These are phyloP conservation scores for Colletotrichum sp. DNA, from an alignment of 2,329 filamentous ascomycete species.

Conservation along the genomic window DNA sequence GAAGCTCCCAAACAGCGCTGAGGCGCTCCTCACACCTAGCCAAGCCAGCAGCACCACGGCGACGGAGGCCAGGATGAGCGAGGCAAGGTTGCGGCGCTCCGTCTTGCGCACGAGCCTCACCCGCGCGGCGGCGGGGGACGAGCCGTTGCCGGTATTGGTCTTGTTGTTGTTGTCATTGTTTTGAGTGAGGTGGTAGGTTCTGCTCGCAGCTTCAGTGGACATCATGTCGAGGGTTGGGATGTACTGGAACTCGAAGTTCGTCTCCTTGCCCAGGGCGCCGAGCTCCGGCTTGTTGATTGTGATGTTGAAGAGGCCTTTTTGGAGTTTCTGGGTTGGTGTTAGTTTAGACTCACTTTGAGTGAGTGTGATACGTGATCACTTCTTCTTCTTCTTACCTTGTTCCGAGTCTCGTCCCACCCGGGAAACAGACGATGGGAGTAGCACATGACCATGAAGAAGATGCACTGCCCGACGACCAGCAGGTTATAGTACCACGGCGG, in stretches of 20 bases:
- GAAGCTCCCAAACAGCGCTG: background rate
- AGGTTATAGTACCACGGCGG: constrained; percentile 63
- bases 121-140: constrained; percentile 34
- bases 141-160: constrained; percentile 21
- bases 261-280: constrained; percentile 67
- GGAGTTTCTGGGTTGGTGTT: constrained; percentile 29
- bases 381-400: constrained; percentile 26
- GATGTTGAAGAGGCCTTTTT: constrained; percentile 51
- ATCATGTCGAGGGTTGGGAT: constrained; percentile 53
- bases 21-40: constrained; percentile 25
- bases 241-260: constrained; percentile 75
- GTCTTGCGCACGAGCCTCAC: constrained; percentile 33
- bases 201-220: constrained; percentile 32
- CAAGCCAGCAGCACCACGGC: constrained; percentile 29
- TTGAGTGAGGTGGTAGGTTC: background rate
- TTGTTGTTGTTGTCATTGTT: constrained; percentile 30
- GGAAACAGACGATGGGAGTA: constrained; percentile 48
- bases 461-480: constrained; percentile 68
- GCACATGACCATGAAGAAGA: constrained; percentile 65
- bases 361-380: background rate
- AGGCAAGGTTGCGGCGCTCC: constrained; percentile 43
- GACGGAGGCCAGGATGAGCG: constrained; percentile 44
- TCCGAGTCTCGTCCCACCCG: constrained; percentile 41
- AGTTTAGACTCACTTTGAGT: background rate
- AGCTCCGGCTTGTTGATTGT: constrained; percentile 65